These are phyloP conservation scores for Oidium heveae DNA, from an alignment of 2,329 filamentous ascomycete species.

Conservation along the genomic window DNA sequence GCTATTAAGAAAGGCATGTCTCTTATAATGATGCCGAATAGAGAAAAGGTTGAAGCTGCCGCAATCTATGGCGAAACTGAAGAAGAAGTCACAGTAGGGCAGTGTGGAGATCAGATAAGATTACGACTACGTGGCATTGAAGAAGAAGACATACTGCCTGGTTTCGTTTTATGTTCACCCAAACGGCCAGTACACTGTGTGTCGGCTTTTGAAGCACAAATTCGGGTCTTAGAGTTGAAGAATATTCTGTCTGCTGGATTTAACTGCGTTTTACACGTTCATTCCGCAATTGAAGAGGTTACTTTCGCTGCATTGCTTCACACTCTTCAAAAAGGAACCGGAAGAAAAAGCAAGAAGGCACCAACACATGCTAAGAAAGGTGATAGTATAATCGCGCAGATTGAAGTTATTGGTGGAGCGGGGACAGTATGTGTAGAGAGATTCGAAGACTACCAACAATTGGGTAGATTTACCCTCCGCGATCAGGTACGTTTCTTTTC, in stretches of 20 bases:
- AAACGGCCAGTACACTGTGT: slow-evolving; percentile 89
- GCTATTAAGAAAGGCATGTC: slow-evolving; percentile 73
- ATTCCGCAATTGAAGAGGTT: slow-evolving; percentile 92
- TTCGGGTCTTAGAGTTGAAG: slow-evolving; percentile 84
- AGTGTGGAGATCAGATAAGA: slow-evolving; percentile 86
- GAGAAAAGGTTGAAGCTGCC: slow-evolving; percentile 52
- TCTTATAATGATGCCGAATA: slow-evolving; percentile 90
- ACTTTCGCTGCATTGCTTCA: slow-evolving; percentile 74
- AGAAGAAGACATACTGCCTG: slow-evolving; percentile 87
- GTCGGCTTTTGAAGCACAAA: slow-evolving; percentile 76
- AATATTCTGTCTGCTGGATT: slow-evolving; percentile 83
- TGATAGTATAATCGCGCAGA: slow-evolving; percentile 68
- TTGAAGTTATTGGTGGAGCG: slow-evolving; percentile 67
- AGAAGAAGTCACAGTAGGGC: slow-evolving; percentile 60
- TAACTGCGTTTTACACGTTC: slow-evolving; percentile 93
- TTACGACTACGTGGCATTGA: slow-evolving; percentile 82
- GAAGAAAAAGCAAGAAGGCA: slow-evolving; percentile 74
- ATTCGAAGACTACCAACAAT: slow-evolving; percentile 88
- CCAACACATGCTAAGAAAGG: slow-evolving; percentile 72
- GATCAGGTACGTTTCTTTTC: slow-evolving; percentile 37
- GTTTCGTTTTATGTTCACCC: slow-evolving; percentile 86
- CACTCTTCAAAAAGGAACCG: slow-evolving; percentile 85
- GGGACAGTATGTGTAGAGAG: slow-evolving; percentile 77
- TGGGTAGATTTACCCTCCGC: slow-evolving; percentile 73
- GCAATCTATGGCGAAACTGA: slow-evolving; percentile 90